Evolutionary conservation across 768 basidiomycete species (phyloP).

Genomic region (Suillus ampliporus): DNA sequence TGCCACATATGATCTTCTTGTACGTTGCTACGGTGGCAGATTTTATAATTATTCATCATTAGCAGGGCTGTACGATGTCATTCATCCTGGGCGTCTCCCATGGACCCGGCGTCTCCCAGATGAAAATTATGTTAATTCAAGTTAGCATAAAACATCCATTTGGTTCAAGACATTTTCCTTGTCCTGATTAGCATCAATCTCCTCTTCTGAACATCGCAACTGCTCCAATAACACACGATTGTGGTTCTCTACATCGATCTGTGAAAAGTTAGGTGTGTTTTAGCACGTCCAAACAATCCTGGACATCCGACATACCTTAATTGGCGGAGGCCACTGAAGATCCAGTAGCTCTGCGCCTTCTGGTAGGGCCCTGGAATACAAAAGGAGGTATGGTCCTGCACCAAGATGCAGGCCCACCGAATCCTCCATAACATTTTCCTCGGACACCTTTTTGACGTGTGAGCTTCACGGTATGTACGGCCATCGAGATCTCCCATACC

Average conservation of each 20-base stretch:
- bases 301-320: slow-evolving; percentile 2
- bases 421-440: slow-evolving; percentile 72
- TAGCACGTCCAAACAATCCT: background rate
- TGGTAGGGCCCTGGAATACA: slow-evolving; percentile 57
- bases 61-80: background rate
- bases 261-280: slow-evolving; percentile 32
- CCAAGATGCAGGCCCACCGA: slow-evolving; percentile 73
- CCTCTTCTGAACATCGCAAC: background rate
- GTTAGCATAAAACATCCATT: slow-evolving; percentile 3
- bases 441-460: slow-evolving; percentile 58
- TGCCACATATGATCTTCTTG: background rate
- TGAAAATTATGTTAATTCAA: background rate
- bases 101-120: background rate
- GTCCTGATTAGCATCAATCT: background rate
- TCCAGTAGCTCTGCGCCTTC: slow-evolving; percentile 25
- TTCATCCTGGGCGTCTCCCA: no score
- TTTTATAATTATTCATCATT: slow-evolving; percentile 3
- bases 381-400: slow-evolving; percentile 79
- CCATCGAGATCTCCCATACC: slow-evolving; percentile 39
- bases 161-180: background rate
- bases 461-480: background rate
- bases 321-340: slow-evolving; percentile 34
- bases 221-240: slow-evolving; percentile 4
- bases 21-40: background rate
- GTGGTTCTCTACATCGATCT: slow-evolving; percentile 6